Conservation (phyloP, 2,329 filamentous ascomycete genomes). For the Curvularia hawaiiensis region DNA sequence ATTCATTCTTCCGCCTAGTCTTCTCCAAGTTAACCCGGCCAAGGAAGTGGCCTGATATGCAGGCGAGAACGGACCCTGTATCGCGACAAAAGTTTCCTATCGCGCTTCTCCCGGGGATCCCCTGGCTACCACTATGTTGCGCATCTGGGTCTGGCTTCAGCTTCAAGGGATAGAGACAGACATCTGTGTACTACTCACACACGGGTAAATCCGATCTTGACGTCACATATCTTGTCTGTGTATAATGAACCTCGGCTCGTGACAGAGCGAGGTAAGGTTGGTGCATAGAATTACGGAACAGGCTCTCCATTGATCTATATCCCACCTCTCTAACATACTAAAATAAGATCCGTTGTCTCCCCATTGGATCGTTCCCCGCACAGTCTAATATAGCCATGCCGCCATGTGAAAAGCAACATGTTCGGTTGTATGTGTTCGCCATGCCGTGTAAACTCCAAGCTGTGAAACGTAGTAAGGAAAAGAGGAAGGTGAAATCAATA, state of each 20-base stretch:
- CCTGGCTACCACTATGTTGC: not conserved
- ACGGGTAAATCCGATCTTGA: slow-evolving; percentile 1
- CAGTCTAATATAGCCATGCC: slow-evolving; percentile 1
- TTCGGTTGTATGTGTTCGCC: slow-evolving; percentile 1
- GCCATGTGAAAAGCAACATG: not conserved
- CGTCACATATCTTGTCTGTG: not conserved
- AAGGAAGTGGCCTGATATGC: not conserved
- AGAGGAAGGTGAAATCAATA: not conserved
- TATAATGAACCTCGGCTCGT: slow-evolving; percentile 1
- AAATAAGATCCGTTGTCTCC: not conserved
- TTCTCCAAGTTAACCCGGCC: not conserved
- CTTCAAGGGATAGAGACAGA: not conserved
- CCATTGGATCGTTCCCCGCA: slow-evolving; percentile 3
- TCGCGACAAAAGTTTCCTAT: not conserved
- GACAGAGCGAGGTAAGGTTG: slow-evolving; percentile 1
- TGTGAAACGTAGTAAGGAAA: slow-evolving; percentile 2
- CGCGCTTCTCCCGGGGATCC: not conserved
- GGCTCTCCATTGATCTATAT: slow-evolving; percentile 17
- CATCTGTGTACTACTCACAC: not conserved
- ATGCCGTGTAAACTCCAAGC: slow-evolving; percentile 8
- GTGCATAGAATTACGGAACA: slow-evolving; percentile 3
- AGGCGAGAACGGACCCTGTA: not conserved
- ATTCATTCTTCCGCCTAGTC: not conserved
- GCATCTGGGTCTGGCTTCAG: not conserved
- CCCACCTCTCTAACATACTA: slow-evolving; percentile 9